These are phyloP conservation scores for Phyllachora maydis DNA, from an alignment of 2,329 filamentous ascomycete genomes.

Conservation along the genomic window DNA sequence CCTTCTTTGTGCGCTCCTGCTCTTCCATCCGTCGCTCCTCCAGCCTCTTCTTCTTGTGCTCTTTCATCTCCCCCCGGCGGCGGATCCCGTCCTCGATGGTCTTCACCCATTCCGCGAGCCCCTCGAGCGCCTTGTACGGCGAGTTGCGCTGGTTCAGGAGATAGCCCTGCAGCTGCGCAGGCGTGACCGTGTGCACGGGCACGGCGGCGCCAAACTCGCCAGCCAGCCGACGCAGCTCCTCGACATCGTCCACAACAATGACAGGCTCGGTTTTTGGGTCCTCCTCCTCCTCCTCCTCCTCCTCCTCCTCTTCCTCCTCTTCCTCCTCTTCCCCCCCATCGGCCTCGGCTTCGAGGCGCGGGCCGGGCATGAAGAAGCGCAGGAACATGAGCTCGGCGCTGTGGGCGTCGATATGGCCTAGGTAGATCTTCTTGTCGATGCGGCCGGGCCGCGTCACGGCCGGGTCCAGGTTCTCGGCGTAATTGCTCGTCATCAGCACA, in stretches of 20 bases:
- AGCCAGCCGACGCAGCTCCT: too few relatives aligned
- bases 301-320: constrained; percentile 11
- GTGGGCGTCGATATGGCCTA: constrained; percentile 27
- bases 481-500: constrained; percentile 46
- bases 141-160: constrained; percentile 33
- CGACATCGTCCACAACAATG: too few relatives aligned
- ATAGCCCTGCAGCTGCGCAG: constrained; percentile 38
- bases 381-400: constrained; percentile 35
- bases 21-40: constrained; percentile 20
- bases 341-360: constrained; percentile 8
- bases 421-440: constrained; percentile 37
- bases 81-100: too few relatives aligned
- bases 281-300: constrained; percentile 14
- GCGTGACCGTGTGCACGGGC: constrained; percentile 34
- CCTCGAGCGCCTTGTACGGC: constrained; percentile 24
- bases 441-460: constrained; percentile 41
- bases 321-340: constrained; percentile 9
- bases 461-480: constrained; percentile 37
- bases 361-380: constrained; percentile 28
- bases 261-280: too few relatives aligned
- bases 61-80: too few relatives aligned
- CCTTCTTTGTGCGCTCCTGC: constrained; percentile 16
- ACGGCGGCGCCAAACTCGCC: constrained; percentile 24
- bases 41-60: constrained; percentile 24
- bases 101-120: constrained; percentile 28